Base-by-base conservation (phyloP, 768 basidiomycete species). In the Agaricus blazei region DNA sequence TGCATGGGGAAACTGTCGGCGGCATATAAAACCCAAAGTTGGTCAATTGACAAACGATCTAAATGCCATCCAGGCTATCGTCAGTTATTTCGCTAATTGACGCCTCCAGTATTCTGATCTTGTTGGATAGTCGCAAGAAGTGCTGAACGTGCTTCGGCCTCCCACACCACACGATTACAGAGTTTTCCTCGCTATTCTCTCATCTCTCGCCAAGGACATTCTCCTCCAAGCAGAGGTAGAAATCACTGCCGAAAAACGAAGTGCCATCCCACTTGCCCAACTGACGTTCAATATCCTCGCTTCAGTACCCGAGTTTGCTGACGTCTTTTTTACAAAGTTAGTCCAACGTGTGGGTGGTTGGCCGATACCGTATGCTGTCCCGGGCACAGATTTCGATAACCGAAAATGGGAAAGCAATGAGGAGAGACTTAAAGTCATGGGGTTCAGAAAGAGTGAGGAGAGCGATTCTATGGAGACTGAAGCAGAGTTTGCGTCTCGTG, bases 211-310 rank as follows among this genome's bases (percentile, higher is more conserved):
- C 46, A 98, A 98, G 66, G 75, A 84, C 15, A 85, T 98, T 58
- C 78, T 98, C 43, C 77, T 90, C 34, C 96, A 98, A 72, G 94
- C 94, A 15, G 94, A 97, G 72, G 88, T 86, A 0, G 96, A 98
- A 69, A 90, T 96, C 8, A 78, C 88, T 1, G 93, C 94, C 2
- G 90, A 95, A 69, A 85, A 88, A 63, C 83, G 84, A 29, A 88
- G 88, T 24, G 94, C 93, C 0, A 75, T 79, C 37, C 96, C 96
- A 0, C 79, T 99, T 24, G 91, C 90, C 0, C 80, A 82, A 31
- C 82, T 97, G 9, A 70, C 90, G 3, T 78, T 88, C 59, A 84
- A 80, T 58, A 76, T 98, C 29, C 77, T 93, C 52, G 78, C 84
- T 49, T 63, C 62, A 12, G 65, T 79, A 0, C 70, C 84, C 3